Evolutionary conservation across 2,329 filamentous ascomycete genomes (phyloP).

Genomic region (Pseudogymnoascus sp.): DNA sequence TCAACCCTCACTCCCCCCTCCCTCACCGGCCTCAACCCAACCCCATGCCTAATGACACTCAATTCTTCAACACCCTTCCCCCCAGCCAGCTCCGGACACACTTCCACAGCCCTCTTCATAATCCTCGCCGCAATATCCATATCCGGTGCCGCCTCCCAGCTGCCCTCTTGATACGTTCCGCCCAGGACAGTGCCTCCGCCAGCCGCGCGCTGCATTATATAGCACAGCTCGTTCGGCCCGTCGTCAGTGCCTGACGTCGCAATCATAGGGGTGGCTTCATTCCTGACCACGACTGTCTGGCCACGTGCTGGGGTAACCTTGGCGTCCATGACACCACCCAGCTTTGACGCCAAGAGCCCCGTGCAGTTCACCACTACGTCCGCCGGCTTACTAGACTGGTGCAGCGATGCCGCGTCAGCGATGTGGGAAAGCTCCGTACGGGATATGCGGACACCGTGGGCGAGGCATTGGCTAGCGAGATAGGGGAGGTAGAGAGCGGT

Average conservation of each 20-base stretch:
- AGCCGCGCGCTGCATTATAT: conserved; percentile 60
- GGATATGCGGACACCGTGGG: conserved; percentile 60
- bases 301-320: conserved; percentile 69
- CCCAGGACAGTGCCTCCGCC: conserved; percentile 61
- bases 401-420: conserved; percentile 53
- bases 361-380: conserved; percentile 79
- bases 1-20: conserved; percentile 54
- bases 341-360: conserved; percentile 62
- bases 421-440: conserved; percentile 62
- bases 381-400: conserved; percentile 48
- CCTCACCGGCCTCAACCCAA: conserved; percentile 56
- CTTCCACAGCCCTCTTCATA: conserved; percentile 54
- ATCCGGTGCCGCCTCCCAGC: conserved; percentile 56
- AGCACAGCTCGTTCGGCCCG: conserved; percentile 52
- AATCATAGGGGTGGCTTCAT: conserved; percentile 52
- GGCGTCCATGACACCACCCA: conserved; percentile 74
- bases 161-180: conserved; percentile 55
- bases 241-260: conserved; percentile 55
- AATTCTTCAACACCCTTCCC: conserved; percentile 54
- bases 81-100: conserved; percentile 45
- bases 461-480: conserved; percentile 71
- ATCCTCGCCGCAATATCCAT: conserved; percentile 55
- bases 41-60: conserved; percentile 57
- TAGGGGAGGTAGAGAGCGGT: conserved; percentile 80
- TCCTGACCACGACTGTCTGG: conserved; percentile 63